Evolutionary conservation across 163 green algal genomes (phyloP).

Genomic region (Volvox carteri): DNA sequence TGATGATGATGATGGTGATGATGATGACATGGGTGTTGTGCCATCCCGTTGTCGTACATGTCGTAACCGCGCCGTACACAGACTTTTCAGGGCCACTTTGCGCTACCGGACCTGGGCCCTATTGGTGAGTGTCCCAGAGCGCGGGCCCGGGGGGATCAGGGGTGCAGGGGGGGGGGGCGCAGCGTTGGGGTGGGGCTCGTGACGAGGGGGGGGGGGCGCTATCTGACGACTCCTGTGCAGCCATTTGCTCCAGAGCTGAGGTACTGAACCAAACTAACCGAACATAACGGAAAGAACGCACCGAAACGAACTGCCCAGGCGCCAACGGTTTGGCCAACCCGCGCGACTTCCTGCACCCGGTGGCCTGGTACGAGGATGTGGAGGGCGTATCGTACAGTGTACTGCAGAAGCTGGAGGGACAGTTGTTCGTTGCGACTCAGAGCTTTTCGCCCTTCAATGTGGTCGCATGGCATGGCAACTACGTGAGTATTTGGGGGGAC

Average conservation of each 20-base stretch:
- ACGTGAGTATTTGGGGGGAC: neutral
- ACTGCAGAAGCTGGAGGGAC: slow-evolving; percentile 79
- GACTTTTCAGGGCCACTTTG: slow-evolving; percentile 88
- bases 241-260: neutral
- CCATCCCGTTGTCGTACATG: neutral
- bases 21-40: neutral
- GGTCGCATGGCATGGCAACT: slow-evolving; percentile 83
- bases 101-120: slow-evolving; percentile 93
- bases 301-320: slow-evolving; percentile 75
- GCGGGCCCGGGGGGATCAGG: neutral
- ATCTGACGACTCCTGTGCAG: neutral
- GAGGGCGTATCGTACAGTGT: slow-evolving; percentile 24
- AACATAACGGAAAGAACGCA: too few species aligned
- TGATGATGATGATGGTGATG: too few species aligned
- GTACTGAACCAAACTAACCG: neutral
- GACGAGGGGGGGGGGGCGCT: too few species aligned
- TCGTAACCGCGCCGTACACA: neutral
- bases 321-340: slow-evolving; percentile 93
- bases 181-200: too few species aligned
- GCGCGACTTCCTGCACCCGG: slow-evolving; percentile 90
- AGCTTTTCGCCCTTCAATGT: slow-evolving; percentile 96
- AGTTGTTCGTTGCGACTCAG: slow-evolving; percentile 86
- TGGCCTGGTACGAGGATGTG: slow-evolving; percentile 90
- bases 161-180: neutral
- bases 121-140: slow-evolving; percentile 82